Evolutionary conservation across 2,329 filamentous ascomycete genomes (phyloP).

Genomic region (Colletotrichum trifolii): DNA sequence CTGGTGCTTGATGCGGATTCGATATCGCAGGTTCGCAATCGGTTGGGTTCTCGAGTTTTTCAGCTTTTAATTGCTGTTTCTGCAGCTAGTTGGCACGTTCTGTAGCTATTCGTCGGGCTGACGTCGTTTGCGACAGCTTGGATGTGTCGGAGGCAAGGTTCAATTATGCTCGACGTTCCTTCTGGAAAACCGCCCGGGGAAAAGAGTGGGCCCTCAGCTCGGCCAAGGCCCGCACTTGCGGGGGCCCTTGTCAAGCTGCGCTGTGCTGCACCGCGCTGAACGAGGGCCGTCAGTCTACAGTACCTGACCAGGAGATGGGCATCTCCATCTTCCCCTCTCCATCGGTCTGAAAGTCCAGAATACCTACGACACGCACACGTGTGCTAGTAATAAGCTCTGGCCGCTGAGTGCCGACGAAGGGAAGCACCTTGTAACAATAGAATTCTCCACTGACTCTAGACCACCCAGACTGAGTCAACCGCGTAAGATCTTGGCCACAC

Average conservation of each 20-base stretch:
- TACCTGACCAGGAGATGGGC: constrained; percentile 1
- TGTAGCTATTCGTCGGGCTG: too few relatives aligned
- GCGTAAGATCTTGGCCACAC: too few relatives aligned
- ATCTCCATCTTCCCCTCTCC: constrained; percentile 1
- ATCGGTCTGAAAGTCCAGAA: too few relatives aligned
- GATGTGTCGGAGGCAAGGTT: constrained; percentile 19
- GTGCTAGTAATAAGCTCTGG: neutral
- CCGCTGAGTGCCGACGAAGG: constrained; percentile 1
- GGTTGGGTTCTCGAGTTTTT: neutral
- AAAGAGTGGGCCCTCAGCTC: constrained; percentile 8
- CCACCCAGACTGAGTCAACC: too few relatives aligned
- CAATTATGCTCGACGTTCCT: constrained; percentile 25
- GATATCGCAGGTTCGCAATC: too few relatives aligned
- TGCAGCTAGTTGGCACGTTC: too few relatives aligned
- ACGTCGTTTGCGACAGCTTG: constrained; percentile 6
- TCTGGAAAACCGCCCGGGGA: constrained; percentile 18
- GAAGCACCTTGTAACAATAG: neutral
- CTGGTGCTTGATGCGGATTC: too few relatives aligned
- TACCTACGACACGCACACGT: too few relatives aligned
- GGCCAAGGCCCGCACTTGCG: constrained; percentile 9
- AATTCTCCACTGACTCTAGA: too few relatives aligned
- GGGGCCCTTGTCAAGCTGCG: constrained; percentile 3
- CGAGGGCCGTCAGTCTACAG: too few relatives aligned
- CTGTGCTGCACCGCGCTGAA: neutral
- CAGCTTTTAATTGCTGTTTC: neutral